These are phyloP conservation scores for Didymellaceae sp. DNA, from an alignment of 2,329 filamentous ascomycete genomes.

Conservation along the genomic window DNA sequence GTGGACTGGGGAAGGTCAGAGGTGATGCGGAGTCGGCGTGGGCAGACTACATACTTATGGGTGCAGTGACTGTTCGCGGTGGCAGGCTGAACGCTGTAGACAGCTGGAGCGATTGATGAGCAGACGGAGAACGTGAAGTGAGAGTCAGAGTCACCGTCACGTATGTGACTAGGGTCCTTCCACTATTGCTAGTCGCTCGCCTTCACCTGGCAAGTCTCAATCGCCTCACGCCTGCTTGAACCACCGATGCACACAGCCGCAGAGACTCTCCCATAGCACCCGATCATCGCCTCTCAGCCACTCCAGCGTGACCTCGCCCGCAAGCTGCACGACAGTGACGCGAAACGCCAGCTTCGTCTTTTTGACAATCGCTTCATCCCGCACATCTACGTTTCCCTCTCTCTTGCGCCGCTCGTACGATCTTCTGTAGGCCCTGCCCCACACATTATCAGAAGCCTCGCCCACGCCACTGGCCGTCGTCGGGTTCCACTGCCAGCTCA, in stretches of 20 bases:
- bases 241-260: conserved; percentile 63
- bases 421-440: conserved; percentile 76
- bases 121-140: no score
- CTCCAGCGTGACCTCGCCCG: conserved; percentile 56
- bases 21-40: no score
- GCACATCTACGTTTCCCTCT: conserved; percentile 29
- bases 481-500: conserved; percentile 70
- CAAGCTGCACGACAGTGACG: conserved; percentile 45
- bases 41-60: no score
- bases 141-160: no score
- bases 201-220: background rate
- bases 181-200: background rate
- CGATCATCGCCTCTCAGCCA: conserved; percentile 80
- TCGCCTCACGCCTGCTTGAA: conserved; percentile 2
- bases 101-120: background rate
- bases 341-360: conserved; percentile 37
- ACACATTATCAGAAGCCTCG: conserved; percentile 73
- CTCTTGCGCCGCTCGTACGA: conserved; percentile 53
- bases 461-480: conserved; percentile 64
- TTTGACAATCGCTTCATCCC: background rate
- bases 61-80: no score
- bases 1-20: no score
- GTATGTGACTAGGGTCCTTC: background rate
- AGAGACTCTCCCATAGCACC: conserved; percentile 84
- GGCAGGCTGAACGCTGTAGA: no score